Evolutionary conservation across 2,329 filamentous ascomycete genomes (phyloP).

Genomic region (Thelonectria olida): DNA sequence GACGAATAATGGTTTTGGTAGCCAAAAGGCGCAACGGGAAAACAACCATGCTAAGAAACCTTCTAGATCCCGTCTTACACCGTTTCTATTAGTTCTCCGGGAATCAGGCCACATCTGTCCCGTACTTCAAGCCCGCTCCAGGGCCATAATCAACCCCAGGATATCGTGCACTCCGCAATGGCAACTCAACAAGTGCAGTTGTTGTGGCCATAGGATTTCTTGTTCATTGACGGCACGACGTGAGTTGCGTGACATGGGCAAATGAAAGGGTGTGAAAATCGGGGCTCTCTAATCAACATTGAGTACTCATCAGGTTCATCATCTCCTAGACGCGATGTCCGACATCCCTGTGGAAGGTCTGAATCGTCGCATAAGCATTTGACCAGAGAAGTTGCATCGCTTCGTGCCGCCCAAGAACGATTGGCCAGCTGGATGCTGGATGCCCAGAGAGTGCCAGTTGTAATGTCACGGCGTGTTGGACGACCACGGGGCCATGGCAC

Average conservation of each 20-base stretch:
- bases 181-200: conserved; percentile 2
- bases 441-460: conserved; percentile 13
- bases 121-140: conserved; percentile 6
- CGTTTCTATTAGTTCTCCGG: conserved; percentile 3
- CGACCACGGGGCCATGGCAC: not conserved
- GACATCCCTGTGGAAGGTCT: not conserved
- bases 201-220: not conserved
- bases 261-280: not conserved
- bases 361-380: conserved; percentile 11
- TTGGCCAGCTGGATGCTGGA: conserved; percentile 11
- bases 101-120: conserved; percentile 24
- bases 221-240: not conserved
- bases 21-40: conserved; percentile 1
- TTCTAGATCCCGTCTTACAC: conserved; percentile 13
- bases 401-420: conserved; percentile 9
- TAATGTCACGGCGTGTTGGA: not conserved
- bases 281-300: conserved; percentile 10
- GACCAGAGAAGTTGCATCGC: conserved; percentile 15
- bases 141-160: not conserved
- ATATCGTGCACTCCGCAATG: conserved; percentile 1
- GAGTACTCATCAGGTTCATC: conserved; percentile 9
- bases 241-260: not conserved
- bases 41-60: conserved; percentile 14
- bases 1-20: not conserved
- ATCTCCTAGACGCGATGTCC: conserved; percentile 12